Evolutionary conservation across 257 asterid species (phyloP), one percentile per base, ranked within the genome.

Genomic region (Ehretia macrophylla): DNA sequence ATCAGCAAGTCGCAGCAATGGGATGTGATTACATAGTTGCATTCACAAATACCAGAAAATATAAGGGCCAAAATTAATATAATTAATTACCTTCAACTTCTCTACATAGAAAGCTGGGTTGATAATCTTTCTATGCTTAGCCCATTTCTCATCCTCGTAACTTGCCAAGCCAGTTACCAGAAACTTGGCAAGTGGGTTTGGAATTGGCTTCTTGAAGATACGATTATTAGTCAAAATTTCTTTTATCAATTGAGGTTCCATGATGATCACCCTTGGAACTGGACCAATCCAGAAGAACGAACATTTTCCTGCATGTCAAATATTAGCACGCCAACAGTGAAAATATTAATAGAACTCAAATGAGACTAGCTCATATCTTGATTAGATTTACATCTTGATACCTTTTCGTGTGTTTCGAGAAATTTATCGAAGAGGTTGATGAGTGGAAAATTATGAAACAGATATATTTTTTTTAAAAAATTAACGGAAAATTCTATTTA

Each of bases 281-380:
- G 85, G 83, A 5, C 94, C 94, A 5, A 59, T 63, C 94, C 94
- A 85, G 39, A 60, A 64, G 71, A 66, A 85, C 0, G 76, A 73
- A 13, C 68, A 56, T 22, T 75, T 79, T 37, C 90, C 94, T 83
- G 79, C 55, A 20, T 13, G 16, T 20, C 37, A 19, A 14, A 11
- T 40, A 18, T 27, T 27, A 27, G 3, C 35, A 27, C 35, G 3
- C 6, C 35, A 27, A 27, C 35, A 27, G 4, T 27, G 35, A 27
- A 27, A 27, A 27, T 27, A 6, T n/a, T 27, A 27, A 27, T 27
- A 27, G 6, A 27, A n/a, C n/a, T n/a, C n/a, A n/a, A n/a, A n/a
- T n/a, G n/a, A n/a, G n/a, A n/a, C n/a, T n/a, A n/a, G n/a, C n/a
- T n/a, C n/a, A n/a, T n/a, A n/a, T n/a, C n/a, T n/a, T n/a, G n/a